Conservation (phyloP, 2,329 filamentous ascomycete species). For the Colletotrichum horii region DNA sequence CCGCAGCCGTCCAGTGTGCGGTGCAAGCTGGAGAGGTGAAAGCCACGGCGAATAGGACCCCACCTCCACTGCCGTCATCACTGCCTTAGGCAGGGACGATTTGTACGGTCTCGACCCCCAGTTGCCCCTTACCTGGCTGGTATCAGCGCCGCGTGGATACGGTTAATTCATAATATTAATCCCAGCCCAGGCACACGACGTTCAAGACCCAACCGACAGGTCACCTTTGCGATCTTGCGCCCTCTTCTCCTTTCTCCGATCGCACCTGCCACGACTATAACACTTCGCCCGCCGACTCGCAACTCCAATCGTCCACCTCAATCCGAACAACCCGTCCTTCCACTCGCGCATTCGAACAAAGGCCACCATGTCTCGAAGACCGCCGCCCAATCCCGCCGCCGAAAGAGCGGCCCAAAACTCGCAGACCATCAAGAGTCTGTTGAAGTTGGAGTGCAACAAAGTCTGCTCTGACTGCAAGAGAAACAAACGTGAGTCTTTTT, state of each 20-base stretch:
- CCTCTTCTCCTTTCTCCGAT: neutral
- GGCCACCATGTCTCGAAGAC: conserved; percentile 75
- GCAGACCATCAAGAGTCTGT: conserved; percentile 88
- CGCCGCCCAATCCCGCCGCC: conserved; percentile 76
- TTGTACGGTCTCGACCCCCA: conserved; percentile 4
- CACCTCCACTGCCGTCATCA: conserved; percentile 17
- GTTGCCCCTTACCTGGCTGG: conserved; percentile 17
- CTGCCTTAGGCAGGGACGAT: conserved; percentile 19
- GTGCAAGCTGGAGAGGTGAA: neutral
- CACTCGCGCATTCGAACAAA: neutral
- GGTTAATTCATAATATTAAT: conserved; percentile 14
- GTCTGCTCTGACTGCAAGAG: conserved; percentile 97
- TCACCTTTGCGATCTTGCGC: conserved; percentile 15
- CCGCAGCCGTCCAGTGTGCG: neutral
- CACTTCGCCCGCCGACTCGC: neutral
- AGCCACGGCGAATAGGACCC: neutral
- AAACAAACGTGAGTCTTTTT: conserved; percentile 82
- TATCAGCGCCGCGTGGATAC: conserved; percentile 16
- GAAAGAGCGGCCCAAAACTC: conserved; percentile 93
- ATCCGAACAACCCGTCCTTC: neutral
- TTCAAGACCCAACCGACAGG: neutral
- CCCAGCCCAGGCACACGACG: conserved; percentile 3
- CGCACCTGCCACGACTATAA: neutral
- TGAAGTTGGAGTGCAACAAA: conserved; percentile 96
- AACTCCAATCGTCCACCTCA: neutral